Evolutionary conservation across 495 filamentous ascomycete species (phyloP), one percentile per base, ranked within the genome.

Genomic region (Neurospora sp.): DNA sequence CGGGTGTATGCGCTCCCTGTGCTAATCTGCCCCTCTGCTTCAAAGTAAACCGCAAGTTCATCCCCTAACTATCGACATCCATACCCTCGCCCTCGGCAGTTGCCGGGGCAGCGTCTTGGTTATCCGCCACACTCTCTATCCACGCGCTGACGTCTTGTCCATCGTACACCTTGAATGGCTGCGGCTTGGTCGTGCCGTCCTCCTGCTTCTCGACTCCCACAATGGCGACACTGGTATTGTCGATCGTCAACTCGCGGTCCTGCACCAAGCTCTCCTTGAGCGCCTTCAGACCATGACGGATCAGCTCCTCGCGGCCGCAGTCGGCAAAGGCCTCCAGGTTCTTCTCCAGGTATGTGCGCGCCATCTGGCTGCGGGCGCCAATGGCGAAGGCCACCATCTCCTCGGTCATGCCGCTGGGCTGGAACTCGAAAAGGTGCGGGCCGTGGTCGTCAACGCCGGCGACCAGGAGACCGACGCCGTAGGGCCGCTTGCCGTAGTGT

Each of bases 371-470:
- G 76, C 96, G 89, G 54, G 96, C 96, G 35, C 96, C 96, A 80
- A 99, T 99, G 38, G 94, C 94, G 79, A 93, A 96, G 10, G 96
- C 96, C 35, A 91, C 78, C 93, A 98, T 98, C 88, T 98, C 96
- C 78, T 98, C 91, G 76, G 94, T 97, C 88, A 98, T 91, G 39
- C 96, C 96, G 54, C 89, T 92, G 8, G 96, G 96, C 84, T 98
- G 95, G 89, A 99, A 99, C 85, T 99, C 96, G 85, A 96, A 99
- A 23, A 99, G 88, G 85, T 98, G 96, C 20, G 96, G 93, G 37
- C 96, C 96, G 14, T 91, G 89, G 76, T 95, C 93, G 82, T 99
- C 96, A 69, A 98, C 93, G 72, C 96, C 96, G 4, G 94, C 95
- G 70, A 98, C 91, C 40, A 99, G 89, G 46, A 99, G 87, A 2